Base-by-base conservation (phyloP, 345 rosid species). In the Leavenworthia alabamica region DNA sequence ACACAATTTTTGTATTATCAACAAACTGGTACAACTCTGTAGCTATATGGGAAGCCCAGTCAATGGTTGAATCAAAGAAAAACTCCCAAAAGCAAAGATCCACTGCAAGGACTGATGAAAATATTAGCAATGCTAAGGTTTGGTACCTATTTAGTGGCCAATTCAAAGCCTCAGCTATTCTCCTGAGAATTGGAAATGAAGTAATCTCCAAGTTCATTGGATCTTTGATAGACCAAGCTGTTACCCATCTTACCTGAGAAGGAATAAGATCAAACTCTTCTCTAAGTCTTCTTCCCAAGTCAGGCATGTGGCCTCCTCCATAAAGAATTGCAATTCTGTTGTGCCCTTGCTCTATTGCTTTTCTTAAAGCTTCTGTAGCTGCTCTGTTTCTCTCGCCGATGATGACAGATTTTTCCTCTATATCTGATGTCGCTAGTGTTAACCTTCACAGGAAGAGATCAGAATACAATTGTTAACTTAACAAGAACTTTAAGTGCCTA, bases 301-400 rank as follows among this genome's bases (percentile, higher is more conserved):
- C 99, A 1, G 95, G 97, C 96, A 93, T 89, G 86, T 93, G 99
- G 46, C 97, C 96, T n/a, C 96, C 96, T 0, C 99, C 99, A 2
- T 86, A 93, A 2, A 93, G 79, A 55, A 93, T 73, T 2, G 94
- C 99, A 11, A 89, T 82, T 73, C 64, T 80, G 4, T 81, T 84
- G 75, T 82, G 82, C 23, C 99, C 96, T 7, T 77, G 84, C 2
- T 86, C 77, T 0, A 86, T 75, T 11, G 88, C 85, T 76, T 77
- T 79, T 69, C 62, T 74, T 5, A 89, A 82, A 26, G 84, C 96
- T 61, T 81, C 88, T 0, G 73, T 62, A 11, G 94, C 97, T 22
- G 80, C 97, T 69, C 73, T 68, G 77, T 93, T 93, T 74, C 97
- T 81, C 81, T 89, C 96, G 2, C 99, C 97, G 0, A 93, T 89